Evolutionary conservation across 1,284 basidiomycete species (phyloP).

Genomic region (Pyrrhoderma noxium): DNA sequence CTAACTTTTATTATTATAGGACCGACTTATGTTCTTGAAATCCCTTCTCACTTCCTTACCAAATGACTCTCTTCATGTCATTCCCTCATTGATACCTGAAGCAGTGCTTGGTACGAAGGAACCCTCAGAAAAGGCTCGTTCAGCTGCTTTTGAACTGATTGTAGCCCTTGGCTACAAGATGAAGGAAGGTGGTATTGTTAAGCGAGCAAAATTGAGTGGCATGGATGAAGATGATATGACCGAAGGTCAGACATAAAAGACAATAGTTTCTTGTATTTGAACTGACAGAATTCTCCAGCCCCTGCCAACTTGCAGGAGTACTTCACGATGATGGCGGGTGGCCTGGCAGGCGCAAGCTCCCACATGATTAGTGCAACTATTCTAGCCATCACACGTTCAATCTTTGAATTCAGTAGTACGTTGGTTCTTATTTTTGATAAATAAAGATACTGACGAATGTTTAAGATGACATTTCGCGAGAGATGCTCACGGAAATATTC

Average conservation of each 20-base stretch:
- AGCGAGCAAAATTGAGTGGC: constrained; percentile 69
- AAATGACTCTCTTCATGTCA: constrained; percentile 68
- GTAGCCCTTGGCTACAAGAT: constrained; percentile 93
- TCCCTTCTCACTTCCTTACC: constrained; percentile 71
- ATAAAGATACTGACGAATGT: neutral
- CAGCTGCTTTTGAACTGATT: constrained; percentile 86
- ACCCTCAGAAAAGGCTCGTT: constrained; percentile 88
- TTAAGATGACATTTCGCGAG: constrained; percentile 61
- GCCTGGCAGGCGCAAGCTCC: constrained; percentile 86
- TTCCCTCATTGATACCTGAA: constrained; percentile 90
- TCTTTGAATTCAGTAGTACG: constrained; percentile 96
- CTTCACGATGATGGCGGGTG: constrained; percentile 95
- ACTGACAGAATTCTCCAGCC: constrained; percentile 33
- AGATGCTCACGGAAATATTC: constrained; percentile 84
- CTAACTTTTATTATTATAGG: constrained; percentile 36
- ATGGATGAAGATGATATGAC: constrained; percentile 66
- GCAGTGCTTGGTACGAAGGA: constrained; percentile 98
- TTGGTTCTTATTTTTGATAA: neutral
- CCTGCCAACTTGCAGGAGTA: constrained; percentile 86
- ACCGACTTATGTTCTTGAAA: constrained; percentile 76
- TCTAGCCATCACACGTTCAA: constrained; percentile 86
- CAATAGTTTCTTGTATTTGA: neutral
- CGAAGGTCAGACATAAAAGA: constrained; percentile 40
- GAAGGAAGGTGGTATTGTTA: constrained; percentile 80
- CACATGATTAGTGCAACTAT: constrained; percentile 99